phyloP scores from a whole-genome alignment of 495 filamentous ascomycete genomes.

The Aspergillus funiculosus region DNA sequence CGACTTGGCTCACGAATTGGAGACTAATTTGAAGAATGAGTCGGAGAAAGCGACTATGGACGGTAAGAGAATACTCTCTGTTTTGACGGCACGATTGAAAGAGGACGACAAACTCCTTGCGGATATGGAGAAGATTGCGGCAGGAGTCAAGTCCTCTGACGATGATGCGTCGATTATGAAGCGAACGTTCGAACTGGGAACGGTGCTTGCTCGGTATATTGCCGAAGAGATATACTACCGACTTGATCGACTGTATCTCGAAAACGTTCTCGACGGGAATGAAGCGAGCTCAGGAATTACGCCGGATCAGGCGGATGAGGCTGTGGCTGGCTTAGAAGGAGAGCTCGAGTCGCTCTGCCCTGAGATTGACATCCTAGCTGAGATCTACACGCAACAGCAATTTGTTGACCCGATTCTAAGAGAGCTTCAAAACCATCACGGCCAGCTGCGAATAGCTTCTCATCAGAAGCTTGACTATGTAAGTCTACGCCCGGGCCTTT shows the following conservation, averaged over 20 bases:
- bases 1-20: slow-evolving; percentile 31
- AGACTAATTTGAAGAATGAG: slow-evolving; percentile 25
- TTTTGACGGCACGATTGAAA: slow-evolving; percentile 32
- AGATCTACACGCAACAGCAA: slow-evolving; percentile 57
- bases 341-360: slow-evolving; percentile 58
- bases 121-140: slow-evolving; percentile 25
- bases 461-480: slow-evolving; percentile 36
- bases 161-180: slow-evolving; percentile 29
- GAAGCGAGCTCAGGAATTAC: not conserved
- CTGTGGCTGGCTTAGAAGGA: slow-evolving; percentile 42
- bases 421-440: slow-evolving; percentile 32
- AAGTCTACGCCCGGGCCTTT: slow-evolving; percentile 7
- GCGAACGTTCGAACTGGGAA: slow-evolving; percentile 25
- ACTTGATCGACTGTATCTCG: slow-evolving; percentile 42
- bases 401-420: slow-evolving; percentile 51
- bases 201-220: slow-evolving; percentile 27
- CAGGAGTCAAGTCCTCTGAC: slow-evolving; percentile 25
- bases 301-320: slow-evolving; percentile 10
- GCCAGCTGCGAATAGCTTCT: slow-evolving; percentile 26
- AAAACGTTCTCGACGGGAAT: slow-evolving; percentile 19
- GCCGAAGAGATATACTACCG: slow-evolving; percentile 40
- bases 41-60: slow-evolving; percentile 30
- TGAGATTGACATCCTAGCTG: slow-evolving; percentile 56
- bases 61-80: slow-evolving; percentile 33
- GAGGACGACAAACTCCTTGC: slow-evolving; percentile 35